A percentile compares a stretch with the other conserved stretches of the same genome.
Evolutionary conservation across 768 basidiomycete species (phyloP).

Genomic region (Phaffia australis): DNA sequence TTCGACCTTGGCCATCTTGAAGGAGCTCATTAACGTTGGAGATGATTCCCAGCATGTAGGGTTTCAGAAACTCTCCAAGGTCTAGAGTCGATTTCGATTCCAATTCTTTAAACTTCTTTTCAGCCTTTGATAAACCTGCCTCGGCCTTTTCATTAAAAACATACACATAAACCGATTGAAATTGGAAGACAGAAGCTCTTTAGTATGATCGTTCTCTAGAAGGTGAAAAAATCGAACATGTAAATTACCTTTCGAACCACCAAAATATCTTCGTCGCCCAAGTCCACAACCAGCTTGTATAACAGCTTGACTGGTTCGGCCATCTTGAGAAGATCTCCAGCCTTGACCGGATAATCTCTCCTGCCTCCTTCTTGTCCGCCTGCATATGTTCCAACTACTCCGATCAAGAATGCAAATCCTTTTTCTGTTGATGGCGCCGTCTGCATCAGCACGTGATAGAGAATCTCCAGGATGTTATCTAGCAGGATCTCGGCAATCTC

Average conservation of each 20-base stretch:
- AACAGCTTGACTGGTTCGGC: slow-evolving; percentile 42
- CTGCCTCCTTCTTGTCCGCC: slow-evolving; percentile 40
- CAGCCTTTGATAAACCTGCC: slow-evolving; percentile 29
- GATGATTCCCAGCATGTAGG: slow-evolving; percentile 72
- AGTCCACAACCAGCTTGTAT: slow-evolving; percentile 59
- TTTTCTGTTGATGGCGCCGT: slow-evolving; percentile 49
- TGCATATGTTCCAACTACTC: slow-evolving; percentile 41
- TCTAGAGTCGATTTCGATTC: slow-evolving; percentile 26
- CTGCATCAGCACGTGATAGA: slow-evolving; percentile 54
- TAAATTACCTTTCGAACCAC: slow-evolving; percentile 44
- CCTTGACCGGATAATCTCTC: slow-evolving; percentile 2
- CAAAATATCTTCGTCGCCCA: slow-evolving; percentile 57
- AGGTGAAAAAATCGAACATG: not conserved
- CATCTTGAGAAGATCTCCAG: slow-evolving; percentile 38
- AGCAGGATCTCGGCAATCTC: slow-evolving; percentile 48
- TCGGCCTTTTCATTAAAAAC: slow-evolving; percentile 45
- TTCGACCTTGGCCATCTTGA: slow-evolving; percentile 72
- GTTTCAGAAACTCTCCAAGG: slow-evolving; percentile 55
- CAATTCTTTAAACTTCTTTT: slow-evolving; percentile 29
- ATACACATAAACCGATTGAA: not conserved
- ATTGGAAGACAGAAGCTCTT: slow-evolving; percentile 1
- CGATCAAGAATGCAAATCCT: slow-evolving; percentile 53
- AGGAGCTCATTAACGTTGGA: slow-evolving; percentile 74
- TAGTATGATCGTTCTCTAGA: slow-evolving; percentile 3
- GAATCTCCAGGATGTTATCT: slow-evolving; percentile 50